phyloP scores from a whole-genome alignment of 192 early-diverging fungal genomes.

The Gigaspora rosea region DNA sequence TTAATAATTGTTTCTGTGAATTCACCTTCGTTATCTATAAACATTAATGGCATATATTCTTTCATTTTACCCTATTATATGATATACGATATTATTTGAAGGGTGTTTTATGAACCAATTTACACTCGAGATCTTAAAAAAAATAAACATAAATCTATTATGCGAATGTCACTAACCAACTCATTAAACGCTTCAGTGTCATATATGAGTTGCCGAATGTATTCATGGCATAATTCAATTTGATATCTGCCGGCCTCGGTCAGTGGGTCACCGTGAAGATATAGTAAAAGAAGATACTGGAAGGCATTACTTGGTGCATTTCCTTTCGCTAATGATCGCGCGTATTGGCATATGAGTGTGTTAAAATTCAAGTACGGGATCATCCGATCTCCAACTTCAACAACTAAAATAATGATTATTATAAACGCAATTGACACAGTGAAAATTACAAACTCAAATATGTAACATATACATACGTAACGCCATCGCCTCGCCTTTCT shows the following conservation, averaged over 20 bases:
- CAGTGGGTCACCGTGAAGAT: slow-evolving; percentile 12
- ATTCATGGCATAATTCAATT: slow-evolving; percentile 21
- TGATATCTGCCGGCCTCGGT: slow-evolving; percentile 16
- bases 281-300: slow-evolving; percentile 26
- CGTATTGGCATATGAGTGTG: slow-evolving; percentile 13
- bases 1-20: slow-evolving; percentile 27
- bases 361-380: slow-evolving; percentile 36
- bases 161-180: slow-evolving; percentile 3
- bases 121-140: neutral
- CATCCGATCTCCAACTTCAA: slow-evolving; percentile 33
- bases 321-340: neutral
- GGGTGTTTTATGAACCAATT: neutral
- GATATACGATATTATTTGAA: neutral
- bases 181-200: slow-evolving; percentile 20
- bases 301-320: neutral
- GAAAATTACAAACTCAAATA: slow-evolving; percentile 37
- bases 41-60: slow-evolving; percentile 16
- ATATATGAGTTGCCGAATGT: slow-evolving; percentile 27
- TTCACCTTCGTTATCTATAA: slow-evolving; percentile 21
- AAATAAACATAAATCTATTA: neutral
- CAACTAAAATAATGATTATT: slow-evolving; percentile 38
- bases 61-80: slow-evolving; percentile 19
- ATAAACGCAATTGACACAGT: slow-evolving; percentile 35
- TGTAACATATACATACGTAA: slow-evolving; percentile 45
- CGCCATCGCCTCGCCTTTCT: slow-evolving; percentile 44